Base-by-base conservation (phyloP, 225 moss, liverwort and hornwort species). In the Polytrichum commune region DNA sequence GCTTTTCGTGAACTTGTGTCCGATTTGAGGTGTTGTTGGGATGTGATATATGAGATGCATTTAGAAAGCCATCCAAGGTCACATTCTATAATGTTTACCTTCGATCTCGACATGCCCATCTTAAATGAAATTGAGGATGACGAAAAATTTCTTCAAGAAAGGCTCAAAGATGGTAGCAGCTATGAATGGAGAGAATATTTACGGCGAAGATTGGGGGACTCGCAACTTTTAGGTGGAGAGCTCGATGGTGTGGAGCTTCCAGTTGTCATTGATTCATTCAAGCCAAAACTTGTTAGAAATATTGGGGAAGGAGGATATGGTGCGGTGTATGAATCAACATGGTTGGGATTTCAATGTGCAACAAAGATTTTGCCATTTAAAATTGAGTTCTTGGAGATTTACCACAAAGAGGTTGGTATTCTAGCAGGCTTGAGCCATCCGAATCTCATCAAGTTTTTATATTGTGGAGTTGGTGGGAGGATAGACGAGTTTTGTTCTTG, bases 281-380 rank as follows among this genome's bases (percentile, higher is more conserved):
- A 55, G 19, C 55, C 55, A 19, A 55, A 55, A 55, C 4, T 3
- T 55, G 0, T 55, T 4, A 18, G 2, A 55, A 1, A 16, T 19
- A 55, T 55, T 3, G 55, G 18, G 4, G 0, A 18, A 4, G 55
- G 55, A 55, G 20, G 4, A 19, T 19, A 1, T 55, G 22, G 66
- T 19, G 32, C 1, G 22, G 66, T 66, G 5, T n/a, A 6, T 1
- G 22, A 20, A 23, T 19, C 33, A 35, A 24, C 0, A 24, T 78
- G 73, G 73, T 54, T 69, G 29, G 78, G 64, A 5, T 46, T 78
- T 5, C 29, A 69, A 13, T 69, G 68, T 69, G 69, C 69, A 68
- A 73, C 68, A 53, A 78, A 78, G 38, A 57, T 73, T 25, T 63
- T 69, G 24, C 33, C 20, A 1, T 69, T 68, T 29, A 7, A 19